Conservation (phyloP, 208 protist genomes). For the Phytomonas francai region DNA sequence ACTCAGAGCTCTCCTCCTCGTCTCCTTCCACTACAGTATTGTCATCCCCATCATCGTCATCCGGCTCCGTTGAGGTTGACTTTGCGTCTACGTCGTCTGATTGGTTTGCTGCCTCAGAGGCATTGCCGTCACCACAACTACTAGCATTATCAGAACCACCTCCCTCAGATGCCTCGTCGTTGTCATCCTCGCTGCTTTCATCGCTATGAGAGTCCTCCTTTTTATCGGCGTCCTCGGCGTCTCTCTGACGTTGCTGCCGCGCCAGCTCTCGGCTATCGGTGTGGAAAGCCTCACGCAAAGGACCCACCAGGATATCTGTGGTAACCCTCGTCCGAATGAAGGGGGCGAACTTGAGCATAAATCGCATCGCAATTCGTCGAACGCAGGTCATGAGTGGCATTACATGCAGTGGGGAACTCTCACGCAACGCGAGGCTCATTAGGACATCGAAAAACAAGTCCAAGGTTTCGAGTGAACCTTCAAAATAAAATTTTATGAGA, state of each 20-base stretch:
- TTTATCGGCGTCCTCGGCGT: conserved; percentile 26
- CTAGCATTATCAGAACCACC: conserved; percentile 5
- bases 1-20: conserved; percentile 13
- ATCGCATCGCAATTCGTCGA: conserved; percentile 68
- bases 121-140: conserved; percentile 10
- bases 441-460: conserved; percentile 78
- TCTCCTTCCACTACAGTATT: conserved; percentile 16
- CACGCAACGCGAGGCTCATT: conserved; percentile 78
- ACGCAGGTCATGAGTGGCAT: conserved; percentile 76
- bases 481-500: conserved; percentile 61
- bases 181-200: conserved; percentile 16
- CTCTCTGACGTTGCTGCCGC: conserved; percentile 44
- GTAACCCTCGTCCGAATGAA: conserved; percentile 47
- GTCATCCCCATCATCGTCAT: conserved; percentile 13
- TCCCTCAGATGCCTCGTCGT: conserved; percentile 10
- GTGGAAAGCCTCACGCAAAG: conserved; percentile 75
- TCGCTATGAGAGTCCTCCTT: conserved; percentile 15
- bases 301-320: conserved; percentile 61
- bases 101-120: conserved; percentile 13
- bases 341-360: conserved; percentile 62
- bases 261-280: conserved; percentile 74
- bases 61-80: conserved; percentile 11
- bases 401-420: conserved; percentile 65
- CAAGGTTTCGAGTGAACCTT: conserved; percentile 70
- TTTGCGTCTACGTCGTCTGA: conserved; percentile 13